Evolutionary conservation across 2,329 filamentous ascomycete genomes (phyloP), one percentile per base, ranked within the genome.

Genomic region (Chaetomium strumarium): DNA sequence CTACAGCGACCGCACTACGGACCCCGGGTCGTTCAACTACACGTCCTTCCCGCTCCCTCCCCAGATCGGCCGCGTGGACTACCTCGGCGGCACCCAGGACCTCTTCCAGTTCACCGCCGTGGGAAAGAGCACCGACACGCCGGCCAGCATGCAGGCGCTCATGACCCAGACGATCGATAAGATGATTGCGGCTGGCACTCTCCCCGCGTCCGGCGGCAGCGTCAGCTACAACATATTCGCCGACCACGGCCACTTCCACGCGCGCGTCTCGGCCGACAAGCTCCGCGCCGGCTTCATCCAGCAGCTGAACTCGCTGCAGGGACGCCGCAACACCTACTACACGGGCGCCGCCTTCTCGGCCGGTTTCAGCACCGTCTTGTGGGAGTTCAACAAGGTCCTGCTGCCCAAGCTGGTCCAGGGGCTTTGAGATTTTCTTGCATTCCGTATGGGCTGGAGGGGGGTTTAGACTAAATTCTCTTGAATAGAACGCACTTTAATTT

Each of bases 371-470:
- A 60, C 59, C 3, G 53, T 57, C n/a, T 19, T 61, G 45, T 63
- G 59, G 61, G 56, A 58, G 53, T 61, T 54, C 41, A 62, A 61
- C 33, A 60, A 62, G 49, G 53, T 54, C 19, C 19, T 61, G 37
- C 42, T 61, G 56, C 52, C 49, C 9, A 54, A 44, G 44, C 14
- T 61, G 39, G 47, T 58, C n/a, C 45, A 49, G 48, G 55, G 53
- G 5, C 19, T 55, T 7, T 55, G 13, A 37, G 8, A n/a, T n/a
- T n/a, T 24, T 24, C 24, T 7, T 24, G 24, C 24, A 24, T 24
- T 24, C 24, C 4, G 24, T 7, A 7, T 24, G 7, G 24, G 7
- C 24, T 24, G 24, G 24, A 24, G 24, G 24, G 24, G 24, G 4
- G 24, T n/a, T n/a, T 24, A 24, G 7, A 24, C 4, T 24, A 4